Conservation (phyloP, 371 early-diverging fungal genomes). For the Enterocytospora artemiae region DNA sequence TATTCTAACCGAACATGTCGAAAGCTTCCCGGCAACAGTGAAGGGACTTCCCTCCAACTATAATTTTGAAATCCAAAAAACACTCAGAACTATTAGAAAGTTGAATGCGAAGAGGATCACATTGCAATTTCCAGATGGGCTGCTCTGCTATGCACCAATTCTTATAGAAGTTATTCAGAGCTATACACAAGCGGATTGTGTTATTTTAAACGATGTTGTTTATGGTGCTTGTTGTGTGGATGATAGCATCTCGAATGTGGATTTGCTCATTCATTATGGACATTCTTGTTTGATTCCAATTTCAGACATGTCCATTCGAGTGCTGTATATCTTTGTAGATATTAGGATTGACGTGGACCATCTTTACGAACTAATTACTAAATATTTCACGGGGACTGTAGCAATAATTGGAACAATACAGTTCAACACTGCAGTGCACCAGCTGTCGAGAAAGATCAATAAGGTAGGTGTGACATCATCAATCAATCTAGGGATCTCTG, state of each 20-base stretch:
- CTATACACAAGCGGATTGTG: conserved; percentile 66
- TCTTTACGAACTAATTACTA: conserved; percentile 72
- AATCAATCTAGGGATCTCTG: not conserved
- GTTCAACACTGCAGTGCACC: conserved; percentile 78
- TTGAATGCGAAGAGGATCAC: conserved; percentile 69
- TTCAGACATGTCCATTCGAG: conserved; percentile 77
- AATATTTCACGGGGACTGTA: conserved; percentile 69
- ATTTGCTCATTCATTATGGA: conserved; percentile 94
- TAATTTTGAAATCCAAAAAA: conserved; percentile 96
- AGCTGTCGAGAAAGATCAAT: conserved; percentile 31
- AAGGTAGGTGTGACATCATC: not conserved
- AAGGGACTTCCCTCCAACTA: conserved; percentile 75
- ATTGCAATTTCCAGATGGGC: conserved; percentile 96
- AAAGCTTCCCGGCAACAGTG: not conserved
- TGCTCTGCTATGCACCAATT: conserved; percentile 78
- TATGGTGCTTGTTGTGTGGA: conserved; percentile 99
- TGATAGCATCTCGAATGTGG: conserved; percentile 84
- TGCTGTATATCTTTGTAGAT: conserved; percentile 96
- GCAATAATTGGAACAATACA: conserved; percentile 87
- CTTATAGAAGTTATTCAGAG: conserved; percentile 72
- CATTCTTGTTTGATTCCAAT: conserved; percentile 95
- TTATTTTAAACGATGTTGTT: conserved; percentile 95
- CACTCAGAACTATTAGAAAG: conserved; percentile 74
- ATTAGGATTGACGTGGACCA: conserved; percentile 84
- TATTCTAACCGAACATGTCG: not conserved